These are phyloP conservation scores for Cladophialophora exuberans DNA, from an alignment of 2,329 filamentous ascomycete genomes.

Conservation along the genomic window DNA sequence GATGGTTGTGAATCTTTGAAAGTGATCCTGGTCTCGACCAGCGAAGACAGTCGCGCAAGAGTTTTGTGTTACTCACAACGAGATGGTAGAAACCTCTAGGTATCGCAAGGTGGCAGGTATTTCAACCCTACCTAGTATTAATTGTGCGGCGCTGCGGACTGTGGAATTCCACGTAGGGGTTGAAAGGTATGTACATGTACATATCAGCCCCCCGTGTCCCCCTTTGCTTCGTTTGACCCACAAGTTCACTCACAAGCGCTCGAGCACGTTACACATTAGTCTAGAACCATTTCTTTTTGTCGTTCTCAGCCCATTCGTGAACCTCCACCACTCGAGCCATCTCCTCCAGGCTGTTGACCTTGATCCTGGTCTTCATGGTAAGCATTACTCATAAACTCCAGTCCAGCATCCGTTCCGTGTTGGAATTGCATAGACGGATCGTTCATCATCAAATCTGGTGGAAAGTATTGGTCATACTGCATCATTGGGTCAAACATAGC, in stretches of 20 bases:
- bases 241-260: too few relatives aligned
- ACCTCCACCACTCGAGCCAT: slow-evolving; percentile 6
- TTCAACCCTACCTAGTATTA: slow-evolving; percentile 3
- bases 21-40: not conserved
- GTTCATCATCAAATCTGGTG: slow-evolving; percentile 18
- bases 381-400: slow-evolving; percentile 32
- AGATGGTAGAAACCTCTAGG: not conserved
- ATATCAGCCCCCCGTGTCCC: not conserved
- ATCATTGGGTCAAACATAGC: slow-evolving; percentile 29
- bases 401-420: slow-evolving; percentile 27
- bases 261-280: not conserved
- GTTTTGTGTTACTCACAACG: not conserved
- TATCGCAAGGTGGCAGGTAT: slow-evolving; percentile 4
- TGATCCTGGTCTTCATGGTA: slow-evolving; percentile 29
- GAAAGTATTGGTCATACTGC: slow-evolving; percentile 33
- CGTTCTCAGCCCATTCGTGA: too few relatives aligned
- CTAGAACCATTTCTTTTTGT: too few relatives aligned
- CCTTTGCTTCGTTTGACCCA: not conserved
- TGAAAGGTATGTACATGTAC: slow-evolving; percentile 19
- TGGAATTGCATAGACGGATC: slow-evolving; percentile 17
- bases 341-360: slow-evolving; percentile 6
- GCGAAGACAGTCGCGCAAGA: slow-evolving; percentile 6
- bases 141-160: not conserved
- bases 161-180: slow-evolving; percentile 16
- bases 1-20: not conserved